phyloP scores from a whole-genome alignment of 345 rosid genomes.

The Salix brachista region DNA sequence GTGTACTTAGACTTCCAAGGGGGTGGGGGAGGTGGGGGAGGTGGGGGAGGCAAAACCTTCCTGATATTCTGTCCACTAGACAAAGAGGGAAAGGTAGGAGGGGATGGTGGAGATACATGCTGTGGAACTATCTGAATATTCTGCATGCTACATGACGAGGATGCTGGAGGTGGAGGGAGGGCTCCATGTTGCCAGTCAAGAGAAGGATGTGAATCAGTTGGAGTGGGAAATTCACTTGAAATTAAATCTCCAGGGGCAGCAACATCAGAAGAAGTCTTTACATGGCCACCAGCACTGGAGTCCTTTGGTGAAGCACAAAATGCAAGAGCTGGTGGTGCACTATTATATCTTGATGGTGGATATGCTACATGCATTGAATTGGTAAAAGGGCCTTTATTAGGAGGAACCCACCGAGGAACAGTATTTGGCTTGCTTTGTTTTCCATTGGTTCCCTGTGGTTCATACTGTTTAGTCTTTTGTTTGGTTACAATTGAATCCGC shows the following conservation, averaged over 20 bases:
- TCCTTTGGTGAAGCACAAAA: conserved; percentile 47
- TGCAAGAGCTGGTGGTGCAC: conserved; percentile 74
- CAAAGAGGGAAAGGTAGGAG: conserved; percentile 41
- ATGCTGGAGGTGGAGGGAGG: conserved; percentile 29
- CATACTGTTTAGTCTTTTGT: conserved; percentile 62
- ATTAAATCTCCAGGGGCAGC: conserved; percentile 22
- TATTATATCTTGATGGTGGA: conserved; percentile 74
- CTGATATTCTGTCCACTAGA: conserved; percentile 30
- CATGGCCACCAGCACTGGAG: conserved; percentile 30
- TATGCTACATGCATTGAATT: conserved; percentile 77
- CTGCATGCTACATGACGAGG: conserved; percentile 24
- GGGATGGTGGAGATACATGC: conserved; percentile 24
- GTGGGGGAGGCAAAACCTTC: conserved; percentile 42
- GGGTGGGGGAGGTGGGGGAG: conserved; percentile 11
- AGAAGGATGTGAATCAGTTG: conserved; percentile 30
- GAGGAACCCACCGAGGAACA: conserved; percentile 78
- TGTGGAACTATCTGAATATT: conserved; percentile 23
- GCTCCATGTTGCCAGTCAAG: conserved; percentile 24
- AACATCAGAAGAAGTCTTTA: conserved; percentile 30
- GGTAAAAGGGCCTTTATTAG: conserved; percentile 72
- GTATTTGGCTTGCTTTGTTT: conserved; percentile 74
- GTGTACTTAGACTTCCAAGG: conserved; percentile 3
- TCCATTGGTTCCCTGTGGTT: conserved; percentile 44
- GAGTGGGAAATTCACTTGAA: conserved; percentile 40
- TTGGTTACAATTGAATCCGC: conserved; percentile 46